These are phyloP conservation scores for Phytopythium delawarense DNA, from an alignment of 352 stramenopile species.

Conservation along the genomic window DNA sequence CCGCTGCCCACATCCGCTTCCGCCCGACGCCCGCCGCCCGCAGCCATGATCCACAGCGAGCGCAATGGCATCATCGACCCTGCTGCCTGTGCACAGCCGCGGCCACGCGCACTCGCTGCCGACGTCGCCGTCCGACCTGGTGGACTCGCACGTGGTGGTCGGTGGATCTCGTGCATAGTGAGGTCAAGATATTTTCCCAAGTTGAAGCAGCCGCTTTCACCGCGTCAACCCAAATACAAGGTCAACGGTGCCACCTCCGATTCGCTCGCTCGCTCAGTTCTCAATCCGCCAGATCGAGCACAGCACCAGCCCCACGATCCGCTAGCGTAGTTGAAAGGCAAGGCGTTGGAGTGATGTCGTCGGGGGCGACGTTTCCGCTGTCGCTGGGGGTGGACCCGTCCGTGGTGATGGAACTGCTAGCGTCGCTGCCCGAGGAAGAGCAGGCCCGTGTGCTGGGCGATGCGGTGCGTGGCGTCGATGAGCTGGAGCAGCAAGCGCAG, in stretches of 20 bases:
- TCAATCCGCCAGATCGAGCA: too few species aligned
- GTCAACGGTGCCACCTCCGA: too few species aligned
- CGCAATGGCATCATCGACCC: conserved; percentile 31
- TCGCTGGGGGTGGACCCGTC: conserved; percentile 8
- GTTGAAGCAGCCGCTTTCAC: too few species aligned
- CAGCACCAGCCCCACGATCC: too few species aligned
- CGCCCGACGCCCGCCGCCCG: too few species aligned
- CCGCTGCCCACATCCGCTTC: background rate
- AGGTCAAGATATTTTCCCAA: too few species aligned
- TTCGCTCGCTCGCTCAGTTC: too few species aligned
- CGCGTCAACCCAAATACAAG: too few species aligned
- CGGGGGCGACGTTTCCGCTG: conserved; percentile 1
- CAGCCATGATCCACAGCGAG: conserved; percentile 17
- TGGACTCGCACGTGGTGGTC: too few species aligned
- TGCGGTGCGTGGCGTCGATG: background rate
- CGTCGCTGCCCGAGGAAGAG: conserved; percentile 3
- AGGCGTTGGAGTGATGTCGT: too few species aligned
- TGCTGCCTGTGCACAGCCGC: conserved; percentile 42
- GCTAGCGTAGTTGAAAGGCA: too few species aligned
- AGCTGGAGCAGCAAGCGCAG: conserved; percentile 5
- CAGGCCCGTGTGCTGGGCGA: conserved; percentile 3
- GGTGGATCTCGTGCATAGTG: too few species aligned
- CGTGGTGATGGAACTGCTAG: conserved; percentile 9
- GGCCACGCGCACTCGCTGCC: conserved; percentile 20
- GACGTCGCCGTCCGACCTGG: conserved; percentile 10